Percentiles rank a stretch among this genome's conserved stretches.
Conservation (phyloP, 768 basidiomycete species). For the Amylocystis lapponica region DNA sequence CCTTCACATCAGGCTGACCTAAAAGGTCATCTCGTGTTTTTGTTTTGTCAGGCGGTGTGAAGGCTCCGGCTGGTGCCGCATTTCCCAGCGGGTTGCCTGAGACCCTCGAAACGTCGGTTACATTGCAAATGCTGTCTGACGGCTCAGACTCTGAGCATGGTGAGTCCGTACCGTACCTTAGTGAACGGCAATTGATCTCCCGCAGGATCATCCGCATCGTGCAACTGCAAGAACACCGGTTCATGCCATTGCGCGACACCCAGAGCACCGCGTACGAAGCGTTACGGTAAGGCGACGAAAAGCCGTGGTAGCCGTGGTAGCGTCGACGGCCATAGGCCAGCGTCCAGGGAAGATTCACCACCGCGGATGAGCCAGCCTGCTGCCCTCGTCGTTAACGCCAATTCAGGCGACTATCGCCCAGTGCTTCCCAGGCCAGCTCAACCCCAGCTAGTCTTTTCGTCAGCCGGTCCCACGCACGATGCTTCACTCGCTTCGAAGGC, state of each 20-base stretch:
- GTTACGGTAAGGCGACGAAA: conserved; percentile 1
- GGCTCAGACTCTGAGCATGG: conserved; percentile 58
- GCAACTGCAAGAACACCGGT: conserved; percentile 40
- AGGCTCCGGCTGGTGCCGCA: conserved; percentile 65
- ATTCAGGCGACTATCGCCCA: conserved; percentile 36
- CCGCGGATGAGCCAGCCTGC: conserved; percentile 14
- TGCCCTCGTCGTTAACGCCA: conserved; percentile 17
- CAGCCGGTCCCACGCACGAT: conserved; percentile 37
- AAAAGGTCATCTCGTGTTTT: conserved; percentile 32
- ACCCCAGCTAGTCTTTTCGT: conserved; percentile 1
- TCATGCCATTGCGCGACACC: conserved; percentile 56
- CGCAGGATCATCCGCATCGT: conserved; percentile 22
- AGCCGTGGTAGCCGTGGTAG: conserved; percentile 1
- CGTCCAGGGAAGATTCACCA: background rate
- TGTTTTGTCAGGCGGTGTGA: conserved; percentile 40
- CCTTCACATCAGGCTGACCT: conserved; percentile 29
- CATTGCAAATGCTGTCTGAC: conserved; percentile 39
- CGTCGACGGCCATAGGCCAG: conserved; percentile 6
- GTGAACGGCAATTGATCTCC: background rate
- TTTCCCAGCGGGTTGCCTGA: conserved; percentile 75
- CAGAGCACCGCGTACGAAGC: conserved; percentile 10
- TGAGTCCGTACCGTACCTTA: conserved; percentile 14
- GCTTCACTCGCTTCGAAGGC: conserved; percentile 42
- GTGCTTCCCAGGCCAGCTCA: conserved; percentile 56
- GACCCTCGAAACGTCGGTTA: conserved; percentile 61